Evolutionary conservation across 192 early-diverging fungal genomes (phyloP).

Genomic region (Dispira simplex): DNA sequence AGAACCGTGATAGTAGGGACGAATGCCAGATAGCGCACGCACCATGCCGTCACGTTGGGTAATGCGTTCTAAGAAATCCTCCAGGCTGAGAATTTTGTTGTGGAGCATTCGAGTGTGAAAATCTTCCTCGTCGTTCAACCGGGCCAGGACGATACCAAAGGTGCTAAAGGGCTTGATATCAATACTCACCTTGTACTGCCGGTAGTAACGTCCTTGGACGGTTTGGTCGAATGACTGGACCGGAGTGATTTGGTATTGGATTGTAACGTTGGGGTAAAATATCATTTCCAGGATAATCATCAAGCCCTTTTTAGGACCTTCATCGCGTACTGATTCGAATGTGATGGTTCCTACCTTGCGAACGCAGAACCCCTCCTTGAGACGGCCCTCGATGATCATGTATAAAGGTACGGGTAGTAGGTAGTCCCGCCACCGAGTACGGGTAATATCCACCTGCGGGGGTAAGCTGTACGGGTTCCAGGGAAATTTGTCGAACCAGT

Average conservation of each 20-base stretch:
- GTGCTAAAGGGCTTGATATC: constrained; percentile 11
- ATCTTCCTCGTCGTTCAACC: constrained; percentile 1
- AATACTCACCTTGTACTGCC: constrained; percentile 6
- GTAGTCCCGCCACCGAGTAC: constrained; percentile 47
- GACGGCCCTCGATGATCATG: constrained; percentile 41
- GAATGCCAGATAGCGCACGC: constrained; percentile 7
- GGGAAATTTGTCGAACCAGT: constrained; percentile 36
- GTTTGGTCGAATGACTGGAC: background rate
- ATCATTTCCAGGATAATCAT: constrained; percentile 44
- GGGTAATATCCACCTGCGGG: constrained; percentile 39
- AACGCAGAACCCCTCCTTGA: constrained; percentile 54
- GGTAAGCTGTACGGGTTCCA: constrained; percentile 47
- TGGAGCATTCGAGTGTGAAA: background rate
- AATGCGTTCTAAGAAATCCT: constrained; percentile 4
- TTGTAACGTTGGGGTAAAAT: constrained; percentile 59
- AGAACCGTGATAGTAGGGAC: background rate
- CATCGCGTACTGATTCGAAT: constrained; percentile 19
- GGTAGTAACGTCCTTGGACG: background rate
- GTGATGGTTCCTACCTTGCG: constrained; percentile 32
- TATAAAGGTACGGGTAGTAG: constrained; percentile 37
- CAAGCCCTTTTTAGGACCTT: constrained; percentile 27
- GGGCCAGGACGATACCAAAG: constrained; percentile 10
- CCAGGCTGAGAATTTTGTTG: background rate
- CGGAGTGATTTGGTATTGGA: constrained; percentile 50
- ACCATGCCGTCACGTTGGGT: constrained; percentile 7